These are phyloP conservation scores for Leishmania aethiopica DNA, from an alignment of 208 protist species.

Conservation along the genomic window DNA sequence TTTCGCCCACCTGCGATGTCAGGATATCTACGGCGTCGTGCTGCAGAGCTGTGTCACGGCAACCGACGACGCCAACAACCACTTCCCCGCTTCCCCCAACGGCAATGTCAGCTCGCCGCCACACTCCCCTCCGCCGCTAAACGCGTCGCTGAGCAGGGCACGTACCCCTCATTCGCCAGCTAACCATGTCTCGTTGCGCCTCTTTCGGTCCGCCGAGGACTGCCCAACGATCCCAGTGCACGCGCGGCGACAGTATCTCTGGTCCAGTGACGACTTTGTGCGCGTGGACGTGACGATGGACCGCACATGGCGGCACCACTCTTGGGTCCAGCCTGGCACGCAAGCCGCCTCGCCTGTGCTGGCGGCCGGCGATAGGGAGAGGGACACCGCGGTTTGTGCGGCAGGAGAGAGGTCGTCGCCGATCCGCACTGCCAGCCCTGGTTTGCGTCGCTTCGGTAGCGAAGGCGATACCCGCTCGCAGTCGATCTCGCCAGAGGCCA, in stretches of 20 bases:
- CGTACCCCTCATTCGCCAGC: constrained; percentile 17
- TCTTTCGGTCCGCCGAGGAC: constrained; percentile 22
- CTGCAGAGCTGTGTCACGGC: constrained; percentile 34
- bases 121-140: constrained; percentile 8
- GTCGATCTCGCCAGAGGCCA: constrained; percentile 21
- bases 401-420: constrained; percentile 21
- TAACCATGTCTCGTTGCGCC: constrained; percentile 27
- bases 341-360: constrained; percentile 7
- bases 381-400: not conserved
- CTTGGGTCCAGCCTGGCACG: constrained; percentile 6
- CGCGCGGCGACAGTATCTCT: constrained; percentile 22
- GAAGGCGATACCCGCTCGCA: constrained; percentile 16
- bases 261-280: constrained; percentile 40
- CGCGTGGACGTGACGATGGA: constrained; percentile 39
- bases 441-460: constrained; percentile 8
- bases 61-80: constrained; percentile 13
- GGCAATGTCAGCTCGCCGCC: constrained; percentile 5
- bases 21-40: constrained; percentile 42
- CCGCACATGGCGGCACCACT: constrained; percentile 30
- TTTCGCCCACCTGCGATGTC: constrained; percentile 41
- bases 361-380: not conserved
- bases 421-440: constrained; percentile 19
- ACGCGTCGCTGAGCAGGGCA: constrained; percentile 10
- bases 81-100: not conserved
- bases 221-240: constrained; percentile 19